Base-by-base conservation (phyloP, 257 asterid species). In the Anisodus acutangulus region DNA sequence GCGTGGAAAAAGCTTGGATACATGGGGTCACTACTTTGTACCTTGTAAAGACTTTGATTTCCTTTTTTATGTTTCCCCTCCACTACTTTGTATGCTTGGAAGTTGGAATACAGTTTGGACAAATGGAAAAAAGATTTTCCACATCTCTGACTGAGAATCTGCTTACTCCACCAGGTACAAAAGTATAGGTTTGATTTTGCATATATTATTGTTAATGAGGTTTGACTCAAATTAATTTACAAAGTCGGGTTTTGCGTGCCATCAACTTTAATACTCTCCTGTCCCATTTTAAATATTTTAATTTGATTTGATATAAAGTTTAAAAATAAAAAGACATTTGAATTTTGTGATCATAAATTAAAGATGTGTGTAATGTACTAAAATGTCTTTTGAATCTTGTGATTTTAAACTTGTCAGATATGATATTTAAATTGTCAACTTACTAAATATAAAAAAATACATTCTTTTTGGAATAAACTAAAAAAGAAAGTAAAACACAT, bases 1-100 rank as follows among this genome's bases (percentile, higher is more conserved):
- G 86, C 43, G 9, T 63, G 82, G 81, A 54, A 68, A 80, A 85
- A 86, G 74, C 13, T 55, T 41, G 57, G 58, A 54, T 53, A 7
- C 11, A 26, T 78, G 2, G 78, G 78, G 53, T 3, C 51, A 6
- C 31, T 17, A 26, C 31, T 26, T 26, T 26, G 31, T 26, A 26
- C 31, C 31, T 26, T 31, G 35, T 58, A 78, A 15, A 53, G 16
- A 78, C 49, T 78, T 78, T 4, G 0, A 7, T 78, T 26, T 13
- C 49, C 13, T 78, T 0, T 31, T 6, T 26, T 13, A 3, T 78
- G 58, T 12, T 26, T 12, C 2, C 49, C 16, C 64, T 53, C 47
- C 49, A 26, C 8, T 17, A 53, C 2, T 78, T 78, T 78, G 26
- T 31, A 4, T 19, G 64, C 41, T 78, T n/a, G 49, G 49, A 51